Percentiles rank a stretch among this genome's conserved stretches.
phyloP scores from a whole-genome alignment of 164 flowering plant species.

The Taxillus chinensis region DNA sequence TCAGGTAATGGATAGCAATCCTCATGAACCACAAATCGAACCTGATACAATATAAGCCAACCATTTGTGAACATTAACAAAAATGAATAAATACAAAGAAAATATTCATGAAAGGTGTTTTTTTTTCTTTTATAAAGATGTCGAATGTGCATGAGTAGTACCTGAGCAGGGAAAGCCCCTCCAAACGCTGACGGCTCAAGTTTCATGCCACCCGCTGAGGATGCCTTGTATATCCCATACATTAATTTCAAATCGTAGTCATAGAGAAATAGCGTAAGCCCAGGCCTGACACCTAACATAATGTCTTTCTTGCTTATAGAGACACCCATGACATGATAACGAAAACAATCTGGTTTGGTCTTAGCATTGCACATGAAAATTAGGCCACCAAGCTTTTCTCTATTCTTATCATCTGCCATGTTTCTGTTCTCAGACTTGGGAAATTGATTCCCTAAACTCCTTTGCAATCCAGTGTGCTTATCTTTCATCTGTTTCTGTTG shows the following conservation, averaged over 20 bases:
- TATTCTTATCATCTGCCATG: neutral
- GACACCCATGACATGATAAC: conserved; percentile 58
- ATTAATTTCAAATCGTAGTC: conserved; percentile 66
- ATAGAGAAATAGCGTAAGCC: conserved; percentile 60
- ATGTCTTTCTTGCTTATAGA: conserved; percentile 32
- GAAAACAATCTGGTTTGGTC: conserved; percentile 73
- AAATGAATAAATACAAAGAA: too few species aligned
- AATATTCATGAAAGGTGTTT: too few species aligned
- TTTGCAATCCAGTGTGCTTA: conserved; percentile 5
- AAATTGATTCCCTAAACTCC: conserved; percentile 12
- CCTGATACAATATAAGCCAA: conserved; percentile 27
- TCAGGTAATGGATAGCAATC: conserved; percentile 73
- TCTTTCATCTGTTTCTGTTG: conserved; percentile 6
- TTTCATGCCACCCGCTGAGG: conserved; percentile 59
- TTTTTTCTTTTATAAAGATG: too few species aligned
- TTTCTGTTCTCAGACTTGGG: conserved; percentile 11
- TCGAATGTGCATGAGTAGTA: conserved; percentile 6
- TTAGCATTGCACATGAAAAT: conserved; percentile 71
- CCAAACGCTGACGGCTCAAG: conserved; percentile 66
- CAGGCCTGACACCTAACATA: conserved; percentile 48
- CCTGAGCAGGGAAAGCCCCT: conserved; percentile 72
- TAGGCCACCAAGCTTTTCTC: conserved; percentile 39
- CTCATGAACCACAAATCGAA: conserved; percentile 43
- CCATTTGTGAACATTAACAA: too few species aligned
- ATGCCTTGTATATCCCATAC: conserved; percentile 57